phyloP scores from a whole-genome alignment of 2,329 filamentous ascomycete species.

The Ustulina deusta region DNA sequence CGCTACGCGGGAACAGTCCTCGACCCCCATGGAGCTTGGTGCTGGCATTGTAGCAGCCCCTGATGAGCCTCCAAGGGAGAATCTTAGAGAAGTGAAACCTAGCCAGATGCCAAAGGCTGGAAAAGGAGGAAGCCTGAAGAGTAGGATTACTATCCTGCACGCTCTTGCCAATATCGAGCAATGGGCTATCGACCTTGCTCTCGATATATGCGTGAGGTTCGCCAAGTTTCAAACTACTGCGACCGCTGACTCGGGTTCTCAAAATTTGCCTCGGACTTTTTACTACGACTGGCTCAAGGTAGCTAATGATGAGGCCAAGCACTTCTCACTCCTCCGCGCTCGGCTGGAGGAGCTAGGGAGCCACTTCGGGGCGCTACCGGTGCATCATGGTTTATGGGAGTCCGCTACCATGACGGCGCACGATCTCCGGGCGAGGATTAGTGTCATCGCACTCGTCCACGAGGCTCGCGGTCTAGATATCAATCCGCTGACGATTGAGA shows the following conservation, averaged over 20 bases:
- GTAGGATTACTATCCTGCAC: constrained; percentile 60
- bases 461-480: constrained; percentile 61
- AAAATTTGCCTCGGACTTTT: constrained; percentile 56
- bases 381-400: constrained; percentile 60
- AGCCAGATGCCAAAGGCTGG: constrained; percentile 56
- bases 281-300: constrained; percentile 63
- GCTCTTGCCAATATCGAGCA: constrained; percentile 62
- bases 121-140: constrained; percentile 58
- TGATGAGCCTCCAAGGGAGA: constrained; percentile 56
- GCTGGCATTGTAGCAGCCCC: constrained; percentile 53
- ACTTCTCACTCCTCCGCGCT: constrained; percentile 60
- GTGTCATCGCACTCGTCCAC: constrained; percentile 61
- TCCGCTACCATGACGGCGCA: constrained; percentile 58
- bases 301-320: constrained; percentile 61
- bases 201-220: constrained; percentile 61
- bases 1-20: constrained; percentile 53
- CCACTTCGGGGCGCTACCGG: constrained; percentile 58
- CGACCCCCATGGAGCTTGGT: constrained; percentile 57
- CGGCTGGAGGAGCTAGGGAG: constrained; percentile 60
- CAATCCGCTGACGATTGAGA: constrained; percentile 61
- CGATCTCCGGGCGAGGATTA: constrained; percentile 59
- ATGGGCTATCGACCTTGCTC: constrained; percentile 61
- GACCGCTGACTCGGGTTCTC: constrained; percentile 40
- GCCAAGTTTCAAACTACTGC: constrained; percentile 56
- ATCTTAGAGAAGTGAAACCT: constrained; percentile 54